Evolutionary conservation across 2,329 filamentous ascomycete genomes (phyloP).

Genomic region (Aspergillus sergii): DNA sequence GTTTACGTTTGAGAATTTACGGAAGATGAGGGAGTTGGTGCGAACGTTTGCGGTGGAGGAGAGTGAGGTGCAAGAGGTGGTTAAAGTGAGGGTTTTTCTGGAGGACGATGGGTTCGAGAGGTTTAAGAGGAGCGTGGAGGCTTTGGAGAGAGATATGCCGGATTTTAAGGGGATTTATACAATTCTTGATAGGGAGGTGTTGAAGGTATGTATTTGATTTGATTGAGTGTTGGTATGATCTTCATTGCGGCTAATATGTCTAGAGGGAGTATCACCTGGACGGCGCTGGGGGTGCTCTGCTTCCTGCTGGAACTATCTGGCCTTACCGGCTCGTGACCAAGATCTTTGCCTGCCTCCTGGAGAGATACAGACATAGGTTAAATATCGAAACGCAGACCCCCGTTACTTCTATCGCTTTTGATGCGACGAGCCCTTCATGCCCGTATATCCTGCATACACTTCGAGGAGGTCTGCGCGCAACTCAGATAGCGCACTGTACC

Average conservation of each 20-base stretch:
- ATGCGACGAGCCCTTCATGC: not conserved
- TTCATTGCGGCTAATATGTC: not conserved
- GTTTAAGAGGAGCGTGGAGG: constrained; percentile 24
- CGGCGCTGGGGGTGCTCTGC: constrained; percentile 26
- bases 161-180: constrained; percentile 28
- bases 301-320: constrained; percentile 39
- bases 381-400: constrained; percentile 36
- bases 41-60: constrained; percentile 34
- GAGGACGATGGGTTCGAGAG: constrained; percentile 21
- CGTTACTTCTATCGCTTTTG: constrained; percentile 27
- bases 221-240: not conserved
- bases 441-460: constrained; percentile 37
- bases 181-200: constrained; percentile 19
- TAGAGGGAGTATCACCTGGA: constrained; percentile 19
- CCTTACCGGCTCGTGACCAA: constrained; percentile 40
- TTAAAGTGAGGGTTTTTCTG: constrained; percentile 30
- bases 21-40: constrained; percentile 40
- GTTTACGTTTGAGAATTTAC: constrained; percentile 43
- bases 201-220: not conserved
- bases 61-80: constrained; percentile 26
- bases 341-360: constrained; percentile 24
- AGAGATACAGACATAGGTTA: constrained; percentile 28
- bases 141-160: constrained; percentile 26
- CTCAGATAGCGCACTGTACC: constrained; percentile 46
- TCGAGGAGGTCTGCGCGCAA: constrained; percentile 38